Evolutionary conservation across 768 basidiomycete genomes (phyloP).

Genomic region (Mycena filopes): DNA sequence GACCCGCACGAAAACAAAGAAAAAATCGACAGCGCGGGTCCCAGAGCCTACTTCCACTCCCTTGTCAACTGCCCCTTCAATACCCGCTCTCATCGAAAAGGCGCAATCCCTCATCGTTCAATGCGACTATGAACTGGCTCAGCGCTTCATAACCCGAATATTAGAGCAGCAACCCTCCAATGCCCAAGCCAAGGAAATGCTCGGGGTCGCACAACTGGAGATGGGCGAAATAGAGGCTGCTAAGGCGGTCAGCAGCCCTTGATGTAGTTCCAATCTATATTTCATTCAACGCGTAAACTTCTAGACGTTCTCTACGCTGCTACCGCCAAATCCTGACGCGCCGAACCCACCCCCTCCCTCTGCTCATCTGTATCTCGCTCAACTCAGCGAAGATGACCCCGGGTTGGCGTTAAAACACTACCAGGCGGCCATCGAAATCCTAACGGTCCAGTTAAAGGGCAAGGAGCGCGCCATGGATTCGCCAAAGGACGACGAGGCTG

Average conservation of each 20-base stretch:
- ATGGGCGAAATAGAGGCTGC: constrained; percentile 80
- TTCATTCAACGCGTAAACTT: constrained; percentile 13
- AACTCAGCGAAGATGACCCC: constrained; percentile 83
- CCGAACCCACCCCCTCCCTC: constrained; percentile 76
- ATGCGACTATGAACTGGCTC: constrained; percentile 86
- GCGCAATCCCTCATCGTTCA: constrained; percentile 84
- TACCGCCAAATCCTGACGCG: constrained; percentile 71
- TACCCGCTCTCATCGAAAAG: constrained; percentile 73
- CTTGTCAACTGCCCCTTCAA: constrained; percentile 50
- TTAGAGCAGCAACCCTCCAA: constrained; percentile 72
- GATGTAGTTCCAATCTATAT: constrained; percentile 1
- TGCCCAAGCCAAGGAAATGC: constrained; percentile 79
- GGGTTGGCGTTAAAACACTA: constrained; percentile 79
- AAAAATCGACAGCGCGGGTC: constrained; percentile 51
- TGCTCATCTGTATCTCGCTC: constrained; percentile 90
- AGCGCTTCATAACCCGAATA: constrained; percentile 74
- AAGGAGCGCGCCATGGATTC: constrained; percentile 65
- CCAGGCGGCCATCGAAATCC: constrained; percentile 79
- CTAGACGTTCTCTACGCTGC: constrained; percentile 70
- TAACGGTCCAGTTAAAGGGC: constrained; percentile 76
- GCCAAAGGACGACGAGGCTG: constrained; percentile 60
- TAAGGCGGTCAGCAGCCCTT: constrained; percentile 60
- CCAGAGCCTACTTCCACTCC: constrained; percentile 36
- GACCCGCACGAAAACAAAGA: constrained; percentile 67
- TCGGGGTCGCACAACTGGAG: constrained; percentile 84